Evolutionary conservation across 2,329 filamentous ascomycete genomes (phyloP), one percentile per base, ranked within the genome.

Genomic region (Cercospora berteroae): DNA sequence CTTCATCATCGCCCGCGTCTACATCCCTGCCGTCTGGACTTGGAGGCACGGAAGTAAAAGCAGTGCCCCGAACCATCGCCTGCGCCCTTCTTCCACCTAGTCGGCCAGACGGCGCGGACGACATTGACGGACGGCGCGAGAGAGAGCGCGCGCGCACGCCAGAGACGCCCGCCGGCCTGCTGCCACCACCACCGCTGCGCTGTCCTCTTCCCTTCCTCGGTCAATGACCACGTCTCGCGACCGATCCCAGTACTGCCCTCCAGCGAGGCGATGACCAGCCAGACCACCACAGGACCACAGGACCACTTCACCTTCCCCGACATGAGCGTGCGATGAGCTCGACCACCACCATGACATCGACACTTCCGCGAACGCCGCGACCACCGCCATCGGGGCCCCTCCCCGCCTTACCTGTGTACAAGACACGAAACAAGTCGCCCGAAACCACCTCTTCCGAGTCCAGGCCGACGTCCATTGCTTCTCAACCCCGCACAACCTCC

Each of bases 371-470:
- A 74, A 81, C 84, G 60, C 78, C 82, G 31, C 79, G 89, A 74
- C 90, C 88, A 68, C 90, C 92, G 59, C 90, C 92, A 16, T 88
- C 87, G 29, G 86, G 88, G 70, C 87, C 90, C 39, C 82, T 95
- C 20, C 92, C 93, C 55, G 89, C 91, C 50, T 82, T 96, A 57
- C 92, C 93, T 29, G 83, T 91, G 18, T 80, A 84, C 56, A 95
- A 93, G 80, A 88, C 89, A 31, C 83, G 85, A 13, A 84, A 87
- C 39, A 83, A 85, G 4, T 88, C 84, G 76, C 83, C 84, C 39
- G 85, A 87, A 42, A 85, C 86, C 33, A 60, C 60, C 25, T 44
- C 60, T 25, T 60, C 67, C 59, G 67, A 67, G 23, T 70, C 70
- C 33, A 63, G 71, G 25, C 68, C 69, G 12, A 77, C 75, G 60